Evolutionary conservation across 2,329 filamentous ascomycete species (phyloP).

Genomic region (Sclerotinia nivalis): DNA sequence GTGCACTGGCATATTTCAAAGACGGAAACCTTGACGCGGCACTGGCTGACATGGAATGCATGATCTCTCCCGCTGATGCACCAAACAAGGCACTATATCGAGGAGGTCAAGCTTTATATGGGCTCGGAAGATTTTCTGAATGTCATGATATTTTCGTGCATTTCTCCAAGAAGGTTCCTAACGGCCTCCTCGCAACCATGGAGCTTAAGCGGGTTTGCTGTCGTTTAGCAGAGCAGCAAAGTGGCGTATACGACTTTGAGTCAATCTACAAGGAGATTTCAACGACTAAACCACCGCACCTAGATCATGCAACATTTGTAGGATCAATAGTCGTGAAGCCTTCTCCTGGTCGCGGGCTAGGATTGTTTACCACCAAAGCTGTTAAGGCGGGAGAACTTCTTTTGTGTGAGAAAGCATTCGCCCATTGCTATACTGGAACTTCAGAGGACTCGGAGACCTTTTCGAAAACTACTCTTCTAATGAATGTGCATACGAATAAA

Average conservation of each 20-base stretch:
- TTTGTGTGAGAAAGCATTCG: slow-evolving; percentile 31
- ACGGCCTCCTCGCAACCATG: slow-evolving; percentile 6
- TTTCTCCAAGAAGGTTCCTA: slow-evolving; percentile 23
- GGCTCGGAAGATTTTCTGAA: slow-evolving; percentile 21
- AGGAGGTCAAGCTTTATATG: slow-evolving; percentile 24
- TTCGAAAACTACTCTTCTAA: slow-evolving; percentile 13
- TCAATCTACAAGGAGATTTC: slow-evolving; percentile 26
- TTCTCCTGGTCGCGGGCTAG: slow-evolving; percentile 19
- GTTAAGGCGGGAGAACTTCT: slow-evolving; percentile 29
- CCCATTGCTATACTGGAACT: slow-evolving; percentile 23
- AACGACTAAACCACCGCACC: slow-evolving; percentile 18
- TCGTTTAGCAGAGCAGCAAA: slow-evolving; percentile 28
- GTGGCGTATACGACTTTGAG: slow-evolving; percentile 28
- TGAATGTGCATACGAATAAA: slow-evolving; percentile 18
- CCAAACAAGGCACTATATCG: slow-evolving; percentile 24
- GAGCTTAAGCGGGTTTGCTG: slow-evolving; percentile 20
- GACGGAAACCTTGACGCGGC: slow-evolving; percentile 42
- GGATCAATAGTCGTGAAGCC: slow-evolving; percentile 22
- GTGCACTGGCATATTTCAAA: slow-evolving; percentile 42
- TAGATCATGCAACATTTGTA: slow-evolving; percentile 29
- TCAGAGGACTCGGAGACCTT: neutral
- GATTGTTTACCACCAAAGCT: slow-evolving; percentile 26
- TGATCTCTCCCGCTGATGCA: neutral
- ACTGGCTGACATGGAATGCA: slow-evolving; percentile 35
- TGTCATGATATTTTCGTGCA: slow-evolving; percentile 22